A percentile compares a stretch with the other conserved stretches of the same genome.
These are phyloP conservation scores for Bryum argenteum DNA, from an alignment of 225 moss, liverwort and hornwort genomes.

Conservation along the genomic window DNA sequence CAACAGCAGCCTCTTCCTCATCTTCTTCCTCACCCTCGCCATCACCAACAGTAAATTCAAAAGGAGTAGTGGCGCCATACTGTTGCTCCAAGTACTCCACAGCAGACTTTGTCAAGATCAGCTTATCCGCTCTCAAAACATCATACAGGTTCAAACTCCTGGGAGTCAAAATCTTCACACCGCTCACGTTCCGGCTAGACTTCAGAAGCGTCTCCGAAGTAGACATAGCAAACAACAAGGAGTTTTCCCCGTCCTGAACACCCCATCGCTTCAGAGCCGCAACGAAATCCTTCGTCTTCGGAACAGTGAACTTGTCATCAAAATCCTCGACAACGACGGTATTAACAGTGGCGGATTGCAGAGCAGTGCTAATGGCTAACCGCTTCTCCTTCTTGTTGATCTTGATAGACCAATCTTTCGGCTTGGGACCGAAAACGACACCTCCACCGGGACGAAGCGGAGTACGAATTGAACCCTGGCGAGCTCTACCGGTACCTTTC, in stretches of 20 bases:
- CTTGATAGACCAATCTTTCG: conserved; percentile 90
- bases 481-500: conserved; percentile 80
- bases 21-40: conserved; percentile 36
- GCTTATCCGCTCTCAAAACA: conserved; percentile 75
- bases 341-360: conserved; percentile 74
- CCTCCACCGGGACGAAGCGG: conserved; percentile 94
- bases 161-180: conserved; percentile 77
- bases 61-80: conserved; percentile 55
- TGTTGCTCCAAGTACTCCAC: conserved; percentile 77
- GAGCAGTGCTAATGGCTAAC: conserved; percentile 83
- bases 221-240: conserved; percentile 60
- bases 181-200: conserved; percentile 67
- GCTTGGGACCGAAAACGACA: conserved; percentile 88
- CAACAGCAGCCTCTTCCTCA: conserved; percentile 40
- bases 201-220: conserved; percentile 53
- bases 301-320: conserved; percentile 50
- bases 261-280: conserved; percentile 75
- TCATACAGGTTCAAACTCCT: conserved; percentile 82
- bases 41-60: conserved; percentile 38
- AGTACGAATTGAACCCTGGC: conserved; percentile 79
- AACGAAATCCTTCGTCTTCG: conserved; percentile 75
- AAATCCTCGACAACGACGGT: conserved; percentile 80
- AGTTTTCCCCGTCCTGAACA: conserved; percentile 50
- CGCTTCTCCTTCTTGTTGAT: conserved; percentile 93
- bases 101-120: conserved; percentile 74